Evolutionary conservation across 345 rosid species (phyloP).

Genomic region (Citrus sp.): DNA sequence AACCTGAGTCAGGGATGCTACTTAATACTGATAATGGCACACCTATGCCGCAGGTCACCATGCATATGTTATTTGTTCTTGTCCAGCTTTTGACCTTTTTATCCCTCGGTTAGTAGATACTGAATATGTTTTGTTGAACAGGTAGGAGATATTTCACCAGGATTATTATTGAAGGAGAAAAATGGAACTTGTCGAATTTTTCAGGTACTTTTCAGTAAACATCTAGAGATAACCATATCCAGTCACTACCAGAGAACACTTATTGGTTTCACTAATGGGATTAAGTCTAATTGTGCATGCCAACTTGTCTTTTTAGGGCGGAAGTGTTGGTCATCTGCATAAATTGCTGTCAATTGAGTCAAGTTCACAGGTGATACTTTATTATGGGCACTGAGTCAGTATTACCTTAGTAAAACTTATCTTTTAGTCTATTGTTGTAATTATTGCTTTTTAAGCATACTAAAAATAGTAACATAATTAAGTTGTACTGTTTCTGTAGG

Average conservation of each 20-base stretch:
- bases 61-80: background rate
- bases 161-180: conserved; percentile 29
- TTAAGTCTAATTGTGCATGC: conserved; percentile 4
- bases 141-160: conserved; percentile 66
- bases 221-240: background rate
- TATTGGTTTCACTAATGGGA: background rate
- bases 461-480: background rate
- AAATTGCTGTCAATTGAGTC: conserved; percentile 88
- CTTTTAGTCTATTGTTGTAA: background rate
- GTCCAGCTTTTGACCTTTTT: background rate
- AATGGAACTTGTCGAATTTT: conserved; percentile 54
- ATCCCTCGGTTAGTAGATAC: background rate
- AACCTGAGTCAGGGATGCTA: conserved; percentile 81
- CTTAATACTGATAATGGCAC: conserved; percentile 91
- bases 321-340: conserved; percentile 94
- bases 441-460: background rate
- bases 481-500: conserved; percentile 38
- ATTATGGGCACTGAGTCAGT: background rate
- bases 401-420: background rate
- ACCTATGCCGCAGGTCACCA: conserved; percentile 84
- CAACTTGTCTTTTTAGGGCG: conserved; percentile 55
- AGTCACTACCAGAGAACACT: background rate
- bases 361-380: conserved; percentile 76
- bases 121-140: conserved; percentile 19
- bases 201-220: conserved; percentile 44